Conservation (phyloP, 768 basidiomycete species). For the Lactarius tabidus region DNA sequence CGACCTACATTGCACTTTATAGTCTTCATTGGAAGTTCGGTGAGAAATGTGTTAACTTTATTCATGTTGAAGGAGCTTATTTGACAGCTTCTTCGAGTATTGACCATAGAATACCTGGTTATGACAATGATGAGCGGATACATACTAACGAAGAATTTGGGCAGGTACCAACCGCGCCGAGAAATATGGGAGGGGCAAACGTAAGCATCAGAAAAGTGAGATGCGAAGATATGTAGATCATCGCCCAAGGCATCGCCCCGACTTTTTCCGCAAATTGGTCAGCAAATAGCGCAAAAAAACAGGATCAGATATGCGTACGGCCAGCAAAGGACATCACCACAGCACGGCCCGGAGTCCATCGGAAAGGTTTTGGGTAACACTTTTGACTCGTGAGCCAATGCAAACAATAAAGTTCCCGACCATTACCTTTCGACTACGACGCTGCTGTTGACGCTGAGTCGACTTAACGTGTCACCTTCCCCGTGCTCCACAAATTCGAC, state of each 20-base stretch:
- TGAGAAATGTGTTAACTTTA: conserved; percentile 36
- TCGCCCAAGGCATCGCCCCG: conserved; percentile 94
- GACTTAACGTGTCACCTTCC: conserved; percentile 89
- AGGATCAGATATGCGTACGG: conserved; percentile 45
- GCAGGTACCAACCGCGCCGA: conserved; percentile 66
- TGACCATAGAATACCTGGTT: conserved; percentile 89
- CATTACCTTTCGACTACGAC: conserved; percentile 90
- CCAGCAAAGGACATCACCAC: conserved; percentile 93
- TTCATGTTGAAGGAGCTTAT: conserved; percentile 90
- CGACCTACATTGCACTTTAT: conserved; percentile 46
- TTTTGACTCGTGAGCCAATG: conserved; percentile 28
- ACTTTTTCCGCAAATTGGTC: conserved; percentile 42
- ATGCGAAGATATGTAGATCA: conserved; percentile 84
- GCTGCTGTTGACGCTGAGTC: conserved; percentile 86
- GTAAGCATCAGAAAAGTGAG: conserved; percentile 90
- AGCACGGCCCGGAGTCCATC: conserved; percentile 79
- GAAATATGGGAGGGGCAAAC: conserved; percentile 82
- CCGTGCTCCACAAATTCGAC: conserved; percentile 90
- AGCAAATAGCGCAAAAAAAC: not conserved
- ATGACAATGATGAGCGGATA: conserved; percentile 23
- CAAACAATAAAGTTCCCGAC: not conserved
- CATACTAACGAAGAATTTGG: conserved; percentile 9
- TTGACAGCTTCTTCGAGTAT: conserved; percentile 88
- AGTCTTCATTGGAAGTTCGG: not conserved
- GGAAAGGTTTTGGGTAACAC: conserved; percentile 75